Percentiles rank a stretch among this genome's conserved stretches.
These are phyloP conservation scores for Boletus subluridellus DNA, from an alignment of 1,284 basidiomycete species.

Conservation along the genomic window DNA sequence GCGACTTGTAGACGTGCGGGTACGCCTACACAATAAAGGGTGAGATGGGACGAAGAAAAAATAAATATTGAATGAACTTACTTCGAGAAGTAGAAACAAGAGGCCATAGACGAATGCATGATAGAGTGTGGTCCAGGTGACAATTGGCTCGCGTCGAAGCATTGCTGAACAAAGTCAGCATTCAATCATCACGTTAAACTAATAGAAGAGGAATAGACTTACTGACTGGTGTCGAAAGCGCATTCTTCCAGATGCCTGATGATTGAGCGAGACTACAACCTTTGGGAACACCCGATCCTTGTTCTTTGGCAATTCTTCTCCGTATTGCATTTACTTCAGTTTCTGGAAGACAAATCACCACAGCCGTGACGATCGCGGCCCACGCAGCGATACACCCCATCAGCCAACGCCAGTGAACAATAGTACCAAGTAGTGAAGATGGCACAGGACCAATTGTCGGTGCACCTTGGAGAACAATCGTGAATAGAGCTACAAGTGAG, in stretches of 20 bases:
- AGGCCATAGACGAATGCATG: constrained; percentile 28
- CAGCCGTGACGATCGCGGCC: constrained; percentile 17
- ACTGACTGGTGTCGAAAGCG: constrained; percentile 25
- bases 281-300: neutral
- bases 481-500: constrained; percentile 28
- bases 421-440: constrained; percentile 22
- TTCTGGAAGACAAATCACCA: constrained; percentile 22
- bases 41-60: neutral
- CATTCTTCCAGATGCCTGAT: constrained; percentile 16
- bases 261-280: neutral
- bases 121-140: constrained; percentile 27
- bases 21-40: constrained; percentile 19
- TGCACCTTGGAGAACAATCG: constrained; percentile 27
- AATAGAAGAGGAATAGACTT: neutral
- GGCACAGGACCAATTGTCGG: constrained; percentile 30
- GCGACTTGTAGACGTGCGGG: constrained; percentile 22
- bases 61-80: neutral
- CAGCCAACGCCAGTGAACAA: constrained; percentile 26
- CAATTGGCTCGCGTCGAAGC: constrained; percentile 25
- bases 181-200: neutral
- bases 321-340: constrained; percentile 23
- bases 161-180: constrained; percentile 15
- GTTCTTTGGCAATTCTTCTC: constrained; percentile 12
- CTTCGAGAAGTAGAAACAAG: constrained; percentile 29
- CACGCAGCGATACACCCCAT: constrained; percentile 23